Evolutionary conservation across 2,329 filamentous ascomycete genomes (phyloP).

Genomic region (Bretziella fagacearum): DNA sequence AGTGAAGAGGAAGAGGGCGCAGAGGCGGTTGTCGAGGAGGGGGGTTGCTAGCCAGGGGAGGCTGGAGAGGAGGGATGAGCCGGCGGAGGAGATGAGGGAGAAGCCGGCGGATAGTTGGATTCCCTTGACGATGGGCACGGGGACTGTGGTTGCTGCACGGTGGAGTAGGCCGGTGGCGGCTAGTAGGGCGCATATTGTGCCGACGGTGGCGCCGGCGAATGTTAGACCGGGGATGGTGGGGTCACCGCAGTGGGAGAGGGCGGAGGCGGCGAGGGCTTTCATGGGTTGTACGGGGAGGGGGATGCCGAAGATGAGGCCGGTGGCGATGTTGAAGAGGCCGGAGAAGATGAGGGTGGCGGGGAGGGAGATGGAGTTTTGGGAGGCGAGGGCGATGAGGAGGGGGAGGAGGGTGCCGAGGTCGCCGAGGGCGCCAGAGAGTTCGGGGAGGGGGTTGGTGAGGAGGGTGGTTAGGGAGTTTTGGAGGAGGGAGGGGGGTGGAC

Average conservation of each 20-base stretch:
- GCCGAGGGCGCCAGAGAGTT: constrained; percentile 75
- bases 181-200: constrained; percentile 54
- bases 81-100: too few relatives aligned
- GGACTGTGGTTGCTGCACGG: constrained; percentile 57
- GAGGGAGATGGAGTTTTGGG: constrained; percentile 63
- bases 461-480: constrained; percentile 30
- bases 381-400: constrained; percentile 69
- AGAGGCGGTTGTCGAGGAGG: constrained; percentile 60
- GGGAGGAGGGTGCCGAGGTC: constrained; percentile 83
- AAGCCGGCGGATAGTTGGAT: constrained; percentile 88
- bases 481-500: constrained; percentile 24
- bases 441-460: constrained; percentile 35
- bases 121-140: constrained; percentile 77
- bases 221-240: constrained; percentile 33
- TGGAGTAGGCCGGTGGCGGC: constrained; percentile 63
- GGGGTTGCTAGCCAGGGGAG: too few relatives aligned
- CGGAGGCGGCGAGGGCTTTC: constrained; percentile 78
- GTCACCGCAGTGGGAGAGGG: constrained; percentile 51
- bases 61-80: too few relatives aligned
- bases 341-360: constrained; percentile 76
- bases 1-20: constrained; percentile 58
- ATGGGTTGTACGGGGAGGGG: constrained; percentile 85
- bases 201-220: constrained; percentile 62
- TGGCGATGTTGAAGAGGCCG: constrained; percentile 70
- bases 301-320: constrained; percentile 68